Conservation (phyloP, 106 monocot genomes). For the Dendrobium nobile region DNA sequence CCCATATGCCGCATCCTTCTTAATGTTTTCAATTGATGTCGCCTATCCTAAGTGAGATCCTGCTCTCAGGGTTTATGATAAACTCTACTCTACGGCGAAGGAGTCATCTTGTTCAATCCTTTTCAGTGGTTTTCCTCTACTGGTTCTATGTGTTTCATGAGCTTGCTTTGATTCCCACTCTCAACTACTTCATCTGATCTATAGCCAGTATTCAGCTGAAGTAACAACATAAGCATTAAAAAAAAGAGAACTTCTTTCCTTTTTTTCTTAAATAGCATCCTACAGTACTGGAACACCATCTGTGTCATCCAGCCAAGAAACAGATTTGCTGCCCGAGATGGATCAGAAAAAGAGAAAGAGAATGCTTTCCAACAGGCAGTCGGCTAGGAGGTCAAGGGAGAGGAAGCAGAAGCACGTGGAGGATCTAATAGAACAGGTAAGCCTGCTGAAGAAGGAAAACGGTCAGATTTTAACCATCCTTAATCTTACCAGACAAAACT, state of each 20-base stretch:
- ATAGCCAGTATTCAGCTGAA: conserved; percentile 3
- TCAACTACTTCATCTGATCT: conserved; percentile 29
- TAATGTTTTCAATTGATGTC: conserved; percentile 38
- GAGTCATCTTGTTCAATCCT: conserved; percentile 52
- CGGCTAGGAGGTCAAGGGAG: conserved; percentile 48
- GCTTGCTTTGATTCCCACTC: background rate
- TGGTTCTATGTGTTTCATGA: conserved; percentile 77
- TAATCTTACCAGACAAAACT: conserved; percentile 16
- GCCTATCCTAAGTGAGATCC: conserved; percentile 24
- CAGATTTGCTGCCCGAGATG: background rate
- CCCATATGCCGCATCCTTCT: conserved; percentile 9
- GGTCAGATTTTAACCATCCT: conserved; percentile 14
- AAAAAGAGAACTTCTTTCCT: background rate
- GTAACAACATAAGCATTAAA: background rate
- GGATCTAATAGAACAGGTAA: conserved; percentile 30
- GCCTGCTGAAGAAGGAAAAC: conserved; percentile 29
- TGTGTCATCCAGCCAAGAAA: background rate
- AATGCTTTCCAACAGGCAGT: conserved; percentile 28
- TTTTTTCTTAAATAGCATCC: conserved; percentile 15
- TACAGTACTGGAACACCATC: conserved; percentile 26
- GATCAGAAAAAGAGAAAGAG: conserved; percentile 46
- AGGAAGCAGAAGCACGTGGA: conserved; percentile 56
- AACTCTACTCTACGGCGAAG: conserved; percentile 40
- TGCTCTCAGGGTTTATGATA: conserved; percentile 45
- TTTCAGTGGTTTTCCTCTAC: conserved; percentile 67